Percentiles rank a stretch among this genome's conserved stretches.
Conservation (phyloP, 345 rosid species). For the Citrus mangshanensis region DNA sequence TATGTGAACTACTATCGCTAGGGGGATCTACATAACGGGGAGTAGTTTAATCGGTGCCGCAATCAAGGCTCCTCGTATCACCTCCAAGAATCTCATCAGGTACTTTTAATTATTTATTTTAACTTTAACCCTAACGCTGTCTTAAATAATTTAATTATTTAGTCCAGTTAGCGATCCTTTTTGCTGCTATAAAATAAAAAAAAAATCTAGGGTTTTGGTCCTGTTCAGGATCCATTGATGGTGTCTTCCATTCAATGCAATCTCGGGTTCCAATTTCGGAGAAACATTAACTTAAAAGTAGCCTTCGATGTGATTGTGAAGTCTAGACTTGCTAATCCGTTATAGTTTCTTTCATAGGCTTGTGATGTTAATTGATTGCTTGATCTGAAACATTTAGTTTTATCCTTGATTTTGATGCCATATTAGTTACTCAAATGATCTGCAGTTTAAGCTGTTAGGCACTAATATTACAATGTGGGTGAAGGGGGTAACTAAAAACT, state of each 20-base stretch:
- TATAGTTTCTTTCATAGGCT: not conserved
- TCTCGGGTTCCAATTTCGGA: not conserved
- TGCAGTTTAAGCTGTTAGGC: not conserved
- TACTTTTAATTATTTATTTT: constrained; percentile 4
- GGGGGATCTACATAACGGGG: constrained; percentile 98
- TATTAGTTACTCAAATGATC: not conserved
- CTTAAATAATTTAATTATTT: not conserved
- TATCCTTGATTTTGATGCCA: not conserved
- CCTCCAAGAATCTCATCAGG: constrained; percentile 98
- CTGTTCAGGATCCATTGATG: not conserved
- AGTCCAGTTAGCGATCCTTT: not conserved
- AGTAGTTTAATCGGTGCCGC: constrained; percentile 99
- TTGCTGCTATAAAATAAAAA: not conserved
- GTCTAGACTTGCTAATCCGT: not conserved
- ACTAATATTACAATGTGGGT: not conserved
- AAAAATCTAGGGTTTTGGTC: not conserved
- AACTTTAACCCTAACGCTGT: not conserved
- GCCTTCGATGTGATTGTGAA: not conserved
- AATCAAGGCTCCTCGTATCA: constrained; percentile 94
- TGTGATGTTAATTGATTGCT: not conserved
- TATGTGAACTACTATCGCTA: constrained; percentile 8
- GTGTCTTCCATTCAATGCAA: not conserved
- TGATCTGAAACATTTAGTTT: not conserved
- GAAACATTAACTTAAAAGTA: not conserved
- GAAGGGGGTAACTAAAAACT: not conserved